Evolutionary conservation across 2,329 filamentous ascomycete genomes (phyloP).

Genomic region (Penicillium sp.): DNA sequence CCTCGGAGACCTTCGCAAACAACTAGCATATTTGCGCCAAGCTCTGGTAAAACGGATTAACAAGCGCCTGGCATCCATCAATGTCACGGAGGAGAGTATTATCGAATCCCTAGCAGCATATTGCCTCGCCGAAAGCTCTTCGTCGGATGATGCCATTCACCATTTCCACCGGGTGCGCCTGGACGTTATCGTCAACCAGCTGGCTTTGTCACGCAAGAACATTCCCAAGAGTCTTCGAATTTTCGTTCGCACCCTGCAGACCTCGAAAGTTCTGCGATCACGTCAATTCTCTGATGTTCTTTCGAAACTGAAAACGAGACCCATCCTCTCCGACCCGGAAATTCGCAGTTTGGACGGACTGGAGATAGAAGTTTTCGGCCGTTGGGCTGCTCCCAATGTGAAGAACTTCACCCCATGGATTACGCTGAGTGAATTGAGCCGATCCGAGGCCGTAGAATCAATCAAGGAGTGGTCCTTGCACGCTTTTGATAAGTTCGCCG

Average conservation of each 20-base stretch:
- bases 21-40: conserved; percentile 56
- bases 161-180: conserved; percentile 72
- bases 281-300: conserved; percentile 66
- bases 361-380: conserved; percentile 68
- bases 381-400: conserved; percentile 78
- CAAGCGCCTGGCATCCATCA: conserved; percentile 45
- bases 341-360: conserved; percentile 64
- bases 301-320: conserved; percentile 60
- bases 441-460: conserved; percentile 55
- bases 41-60: conserved; percentile 63
- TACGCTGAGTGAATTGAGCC: conserved; percentile 69
- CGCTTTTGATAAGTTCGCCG: conserved; percentile 55
- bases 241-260: conserved; percentile 70
- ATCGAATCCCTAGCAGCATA: conserved; percentile 75
- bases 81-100: conserved; percentile 47
- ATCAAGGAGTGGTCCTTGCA: conserved; percentile 60
- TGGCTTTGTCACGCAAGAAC: conserved; percentile 50
- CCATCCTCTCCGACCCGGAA: conserved; percentile 66
- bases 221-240: conserved; percentile 64
- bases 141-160: conserved; percentile 69
- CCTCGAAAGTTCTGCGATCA: conserved; percentile 72
- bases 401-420: conserved; percentile 82
- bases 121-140: conserved; percentile 73
- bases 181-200: conserved; percentile 60
- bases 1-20: conserved; percentile 60